phyloP scores from a whole-genome alignment of 345 rosid genomes.

The Acer yangbiense region DNA sequence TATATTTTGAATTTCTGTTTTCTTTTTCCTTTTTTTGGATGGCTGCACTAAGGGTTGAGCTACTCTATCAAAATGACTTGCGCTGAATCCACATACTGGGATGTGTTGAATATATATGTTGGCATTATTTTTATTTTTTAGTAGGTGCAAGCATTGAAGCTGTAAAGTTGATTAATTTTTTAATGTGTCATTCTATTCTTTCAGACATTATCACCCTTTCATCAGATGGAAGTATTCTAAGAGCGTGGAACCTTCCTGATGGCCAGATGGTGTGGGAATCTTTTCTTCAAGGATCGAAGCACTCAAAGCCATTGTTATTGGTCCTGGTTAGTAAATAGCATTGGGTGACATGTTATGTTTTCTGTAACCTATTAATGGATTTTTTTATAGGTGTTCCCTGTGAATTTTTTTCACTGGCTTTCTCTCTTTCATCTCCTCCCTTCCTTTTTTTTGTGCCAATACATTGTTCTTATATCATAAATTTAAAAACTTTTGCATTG shows the following conservation, averaged over 20 bases:
- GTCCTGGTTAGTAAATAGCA: conserved; percentile 57
- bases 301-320: conserved; percentile 61
- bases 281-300: conserved; percentile 53
- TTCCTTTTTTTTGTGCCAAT: neutral
- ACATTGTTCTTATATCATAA: neutral
- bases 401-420: neutral
- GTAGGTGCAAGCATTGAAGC: neutral
- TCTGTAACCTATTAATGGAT: neutral
- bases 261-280: conserved; percentile 99
- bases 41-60: neutral
- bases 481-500: neutral
- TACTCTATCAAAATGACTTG: neutral
- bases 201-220: conserved; percentile 88
- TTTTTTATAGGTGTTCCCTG: neutral
- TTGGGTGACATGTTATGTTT: neutral
- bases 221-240: conserved; percentile 68
- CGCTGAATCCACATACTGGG: neutral
- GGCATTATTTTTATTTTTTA: too few species aligned
- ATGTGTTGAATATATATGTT: neutral
- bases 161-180: conserved; percentile 2
- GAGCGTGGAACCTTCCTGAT: conserved; percentile 99
- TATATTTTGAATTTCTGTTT: neutral
- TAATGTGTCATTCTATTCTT: conserved; percentile 22
- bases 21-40: neutral
- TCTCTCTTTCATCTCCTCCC: neutral